phyloP scores from a whole-genome alignment of 2,329 filamentous ascomycete genomes.

The Xylaria sp. region DNA sequence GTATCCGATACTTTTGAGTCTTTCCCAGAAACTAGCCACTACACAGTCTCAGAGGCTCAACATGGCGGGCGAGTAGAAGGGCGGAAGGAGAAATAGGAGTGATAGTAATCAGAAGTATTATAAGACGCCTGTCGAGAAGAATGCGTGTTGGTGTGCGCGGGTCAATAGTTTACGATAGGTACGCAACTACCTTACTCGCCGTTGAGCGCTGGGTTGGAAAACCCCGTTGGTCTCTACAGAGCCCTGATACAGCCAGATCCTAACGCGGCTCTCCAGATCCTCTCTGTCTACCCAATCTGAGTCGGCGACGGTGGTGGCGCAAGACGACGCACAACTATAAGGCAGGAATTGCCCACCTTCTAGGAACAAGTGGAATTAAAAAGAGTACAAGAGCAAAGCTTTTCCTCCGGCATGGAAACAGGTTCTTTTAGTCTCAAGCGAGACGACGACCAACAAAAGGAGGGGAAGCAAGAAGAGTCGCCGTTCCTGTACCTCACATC shows the following conservation, averaged over 20 bases:
- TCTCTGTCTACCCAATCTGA: slow-evolving; percentile 5
- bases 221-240: slow-evolving; percentile 12
- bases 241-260: slow-evolving; percentile 1
- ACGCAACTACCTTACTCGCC: slow-evolving; percentile 12
- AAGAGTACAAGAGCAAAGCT: slow-evolving; percentile 32
- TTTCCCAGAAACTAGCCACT: slow-evolving; percentile 16
- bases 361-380: slow-evolving; percentile 5
- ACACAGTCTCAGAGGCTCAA: slow-evolving; percentile 13
- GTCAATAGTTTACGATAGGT: slow-evolving; percentile 19
- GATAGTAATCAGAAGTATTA: neutral
- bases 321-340: slow-evolving; percentile 16
- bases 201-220: slow-evolving; percentile 8
- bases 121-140: neutral
- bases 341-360: slow-evolving; percentile 5
- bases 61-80: slow-evolving; percentile 10
- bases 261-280: neutral
- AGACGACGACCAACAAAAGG: slow-evolving; percentile 21
- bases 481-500: slow-evolving; percentile 28
- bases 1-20: slow-evolving; percentile 2
- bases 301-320: neutral
- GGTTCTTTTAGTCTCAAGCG: neutral
- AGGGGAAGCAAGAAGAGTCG: slow-evolving; percentile 24
- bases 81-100: neutral
- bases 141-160: neutral
- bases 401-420: slow-evolving; percentile 10